phyloP scores from a whole-genome alignment of 1,139 yeast species.

The Yamadazyma dushanensis region DNA sequence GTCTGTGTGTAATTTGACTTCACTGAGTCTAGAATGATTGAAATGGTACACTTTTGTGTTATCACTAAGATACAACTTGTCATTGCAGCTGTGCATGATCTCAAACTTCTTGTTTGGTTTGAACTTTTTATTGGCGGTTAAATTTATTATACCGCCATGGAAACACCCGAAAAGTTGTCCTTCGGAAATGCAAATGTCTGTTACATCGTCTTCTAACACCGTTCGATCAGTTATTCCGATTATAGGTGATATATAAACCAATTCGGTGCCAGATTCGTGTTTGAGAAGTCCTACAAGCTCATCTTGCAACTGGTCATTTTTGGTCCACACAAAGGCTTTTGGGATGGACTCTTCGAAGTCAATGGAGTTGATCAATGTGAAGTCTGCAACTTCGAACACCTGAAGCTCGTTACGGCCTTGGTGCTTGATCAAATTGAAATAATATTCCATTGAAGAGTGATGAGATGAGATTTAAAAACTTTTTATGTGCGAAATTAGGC shows the following conservation, averaged over 20 bases:
- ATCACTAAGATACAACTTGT: conserved; percentile 7
- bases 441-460: conserved; percentile 11
- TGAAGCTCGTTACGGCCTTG: conserved; percentile 11
- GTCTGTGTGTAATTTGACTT: not conserved
- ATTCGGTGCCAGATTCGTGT: conserved; percentile 4
- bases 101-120: conserved; percentile 8
- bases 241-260: conserved; percentile 15
- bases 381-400: conserved; percentile 15
- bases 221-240: conserved; percentile 14
- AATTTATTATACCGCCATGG: conserved; percentile 15
- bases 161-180: conserved; percentile 16
- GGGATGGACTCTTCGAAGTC: conserved; percentile 5
- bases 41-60: conserved; percentile 5
- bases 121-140: conserved; percentile 7
- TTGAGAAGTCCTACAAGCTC: conserved; percentile 11
- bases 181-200: conserved; percentile 13
- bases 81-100: conserved; percentile 6
- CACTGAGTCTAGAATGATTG: conserved; percentile 3
- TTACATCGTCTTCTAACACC: conserved; percentile 9
- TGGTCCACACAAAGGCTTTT: conserved; percentile 7
- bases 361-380: conserved; percentile 15
- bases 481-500: conserved; percentile 6
- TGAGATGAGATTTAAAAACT: conserved; percentile 4
- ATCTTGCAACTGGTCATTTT: conserved; percentile 6
- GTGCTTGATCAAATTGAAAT: conserved; percentile 10